A percentile compares a stretch with the other conserved stretches of the same genome.
These are phyloP conservation scores for Caloboletus inedulis DNA, from an alignment of 1,284 basidiomycete species.

Conservation along the genomic window DNA sequence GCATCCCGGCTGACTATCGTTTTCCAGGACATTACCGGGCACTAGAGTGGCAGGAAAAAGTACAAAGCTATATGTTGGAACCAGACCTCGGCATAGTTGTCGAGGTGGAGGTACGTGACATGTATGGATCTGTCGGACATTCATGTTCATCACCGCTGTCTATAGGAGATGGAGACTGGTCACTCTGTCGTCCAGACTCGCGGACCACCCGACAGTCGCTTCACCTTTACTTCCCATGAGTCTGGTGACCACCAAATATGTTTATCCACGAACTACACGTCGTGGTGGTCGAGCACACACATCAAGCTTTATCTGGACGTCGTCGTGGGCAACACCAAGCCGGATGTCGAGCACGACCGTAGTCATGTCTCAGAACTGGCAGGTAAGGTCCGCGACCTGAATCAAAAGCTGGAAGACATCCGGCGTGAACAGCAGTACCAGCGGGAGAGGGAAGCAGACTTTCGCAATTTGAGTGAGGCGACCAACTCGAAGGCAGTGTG, in stretches of 20 bases:
- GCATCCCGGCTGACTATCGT: conserved; percentile 8
- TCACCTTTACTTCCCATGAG: conserved; percentile 97
- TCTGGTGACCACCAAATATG: conserved; percentile 97
- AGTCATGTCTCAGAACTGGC: conserved; percentile 88
- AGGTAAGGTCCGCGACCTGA: conserved; percentile 85
- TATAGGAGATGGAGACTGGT: conserved; percentile 73
- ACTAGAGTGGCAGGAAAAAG: conserved; percentile 82
- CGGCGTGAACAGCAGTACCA: conserved; percentile 97
- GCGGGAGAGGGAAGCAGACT: conserved; percentile 91
- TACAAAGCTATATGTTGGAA: conserved; percentile 71
- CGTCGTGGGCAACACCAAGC: conserved; percentile 82
- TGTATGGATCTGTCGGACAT: conserved; percentile 1
- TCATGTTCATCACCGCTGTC: conserved; percentile 1
- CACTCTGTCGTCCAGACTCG: conserved; percentile 83
- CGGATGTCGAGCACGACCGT: conserved; percentile 79
- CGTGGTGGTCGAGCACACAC: conserved; percentile 84
- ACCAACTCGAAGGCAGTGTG: conserved; percentile 91
- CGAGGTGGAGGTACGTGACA: conserved; percentile 70
- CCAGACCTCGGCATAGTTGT: conserved; percentile 85
- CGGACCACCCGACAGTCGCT: conserved; percentile 86
- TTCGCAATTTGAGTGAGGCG: conserved; percentile 82
- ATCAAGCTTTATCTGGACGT: conserved; percentile 95
- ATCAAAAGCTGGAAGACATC: conserved; percentile 90
- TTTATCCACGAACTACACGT: conserved; percentile 82
- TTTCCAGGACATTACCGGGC: conserved; percentile 85